Evolutionary conservation across 2,329 filamentous ascomycete genomes (phyloP), one percentile per base, ranked within the genome.

Genomic region (Arthrobotrys conoides): DNA sequence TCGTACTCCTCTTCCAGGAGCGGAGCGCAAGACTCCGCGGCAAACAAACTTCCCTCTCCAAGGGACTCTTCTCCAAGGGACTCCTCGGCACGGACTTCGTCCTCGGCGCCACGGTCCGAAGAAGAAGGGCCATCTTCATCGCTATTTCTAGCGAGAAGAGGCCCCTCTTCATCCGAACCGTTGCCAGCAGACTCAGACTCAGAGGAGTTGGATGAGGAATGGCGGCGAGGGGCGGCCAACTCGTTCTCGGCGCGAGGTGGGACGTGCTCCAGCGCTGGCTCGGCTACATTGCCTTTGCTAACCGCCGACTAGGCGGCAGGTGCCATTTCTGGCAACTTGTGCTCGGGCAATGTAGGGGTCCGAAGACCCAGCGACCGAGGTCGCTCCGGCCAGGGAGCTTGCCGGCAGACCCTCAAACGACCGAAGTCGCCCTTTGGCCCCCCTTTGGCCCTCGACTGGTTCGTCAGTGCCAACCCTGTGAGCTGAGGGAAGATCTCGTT

Each of bases 241-340:
- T n/a, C 14, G 41, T 18, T 14, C n/a, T 12, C n/a, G 5, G 30
- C 53, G 18, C 38, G 5, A 30, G 27, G 27, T 30, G 49, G 49
- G 14, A 55, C 24, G 27, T 36, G 36, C 51, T 55, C 51, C 9
- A 5, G 5, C 12, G 6, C 49, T 30, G 20, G 12, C 3, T 24
- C 49, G 12, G 6, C 49, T 24, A 16, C 14, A 18, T 18, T 55
- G 9, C 44, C 33, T 5, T 57, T 36, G 22, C 53, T 24, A n/a
- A 14, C 65, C 65, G 36, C 22, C 20, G 51, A 57, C 65, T 59
- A 69, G 49, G 65, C 65, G 65, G 65, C 65, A 20, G 38, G 48
- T 14, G 65, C 65, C 22, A 36, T 27, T 36, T 69, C 65, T 33
- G 49, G 53, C 49, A 69, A 57, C 33, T 22, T 44, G 4, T 38